Conservation (phyloP, 108 stramenopile genomes). For the Nitzschia palea region DNA sequence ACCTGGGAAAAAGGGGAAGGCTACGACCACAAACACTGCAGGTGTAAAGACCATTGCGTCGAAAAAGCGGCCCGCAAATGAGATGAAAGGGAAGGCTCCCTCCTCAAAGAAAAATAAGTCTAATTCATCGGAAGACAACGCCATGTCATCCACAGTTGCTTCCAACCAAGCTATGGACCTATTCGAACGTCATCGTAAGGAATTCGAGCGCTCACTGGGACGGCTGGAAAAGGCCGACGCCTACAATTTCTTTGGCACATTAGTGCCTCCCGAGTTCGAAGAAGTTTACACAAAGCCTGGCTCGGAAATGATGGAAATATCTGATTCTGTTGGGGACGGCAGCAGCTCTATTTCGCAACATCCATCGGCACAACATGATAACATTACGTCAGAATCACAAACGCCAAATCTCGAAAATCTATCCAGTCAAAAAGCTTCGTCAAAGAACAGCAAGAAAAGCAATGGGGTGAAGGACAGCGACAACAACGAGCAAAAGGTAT, state of each 20-base stretch:
- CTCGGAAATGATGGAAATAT: constrained; percentile 5
- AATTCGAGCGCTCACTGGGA: constrained; percentile 64
- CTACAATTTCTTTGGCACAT: constrained; percentile 67
- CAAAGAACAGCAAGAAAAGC: background rate
- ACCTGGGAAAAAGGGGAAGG: constrained; percentile 5
- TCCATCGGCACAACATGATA: background rate
- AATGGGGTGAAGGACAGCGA: background rate
- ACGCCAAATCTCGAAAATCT: background rate
- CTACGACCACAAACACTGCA: background rate
- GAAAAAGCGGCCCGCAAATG: constrained; percentile 5
- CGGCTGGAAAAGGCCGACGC: constrained; percentile 76
- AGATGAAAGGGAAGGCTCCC: constrained; percentile 9
- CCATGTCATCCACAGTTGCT: background rate
- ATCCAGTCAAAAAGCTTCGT: background rate
- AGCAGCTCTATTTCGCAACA: no score
- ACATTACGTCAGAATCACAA: background rate
- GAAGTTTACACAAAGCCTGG: constrained; percentile 41
- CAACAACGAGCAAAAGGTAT: background rate
- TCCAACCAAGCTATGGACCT: constrained; percentile 42
- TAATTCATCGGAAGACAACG: constrained; percentile 8
- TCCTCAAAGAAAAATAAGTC: constrained; percentile 10
- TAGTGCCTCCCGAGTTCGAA: constrained; percentile 61
- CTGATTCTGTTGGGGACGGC: background rate
- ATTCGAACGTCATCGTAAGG: constrained; percentile 64
- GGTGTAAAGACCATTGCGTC: background rate